Base-by-base conservation (phyloP, 257 asterid genomes). In the Ajuga chamaepitys region DNA sequence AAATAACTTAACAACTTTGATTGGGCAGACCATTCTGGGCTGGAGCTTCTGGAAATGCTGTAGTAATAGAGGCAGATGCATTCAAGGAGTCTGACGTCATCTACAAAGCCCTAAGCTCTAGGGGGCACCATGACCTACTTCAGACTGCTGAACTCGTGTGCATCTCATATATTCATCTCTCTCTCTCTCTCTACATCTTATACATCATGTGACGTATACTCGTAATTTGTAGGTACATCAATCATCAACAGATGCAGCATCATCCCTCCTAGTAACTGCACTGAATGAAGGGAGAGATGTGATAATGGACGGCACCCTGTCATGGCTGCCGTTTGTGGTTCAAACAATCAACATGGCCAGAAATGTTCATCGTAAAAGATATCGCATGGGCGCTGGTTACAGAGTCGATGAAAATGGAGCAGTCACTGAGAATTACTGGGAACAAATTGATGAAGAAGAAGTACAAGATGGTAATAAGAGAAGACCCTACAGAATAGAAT, bases 221-320 rank as follows among this genome's bases (percentile, higher is more conserved):
- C 57, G 52, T 14, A 16, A 51, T 64, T 58, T 74, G 60, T 83
- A 88, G 95, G 96, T 88, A 58, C 98, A 91, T 79, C 96, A 91
- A 72, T 91, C 98, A 70, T 88, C 98, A 40, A 85, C 96, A 24
- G 95, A 91, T 72, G 98, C 98, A 73, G 96, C 96, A 26, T 91
- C 98, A 11, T 91, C 98, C 35, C 88, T 88, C 73, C 88, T 91
- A 40, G 98, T 91, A 58, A 91, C 98, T 4, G 98, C 98, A 42
- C 89, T 91, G 6, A 88, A 91, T 21, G 98, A 91, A 74, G 95
- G 98, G 63, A 65, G 96, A 38, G 96, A 91, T 56, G 96, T 91
- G 77, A 91, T 91, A 71, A 91, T 86, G 98, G 98, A 88, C 67
- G 95, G 96, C 32, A 91, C 96, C 8, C 92, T 91, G 47, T 88